phyloP scores from a whole-genome alignment of 495 filamentous ascomycete species.

The Aspergillus incahuasiensis region DNA sequence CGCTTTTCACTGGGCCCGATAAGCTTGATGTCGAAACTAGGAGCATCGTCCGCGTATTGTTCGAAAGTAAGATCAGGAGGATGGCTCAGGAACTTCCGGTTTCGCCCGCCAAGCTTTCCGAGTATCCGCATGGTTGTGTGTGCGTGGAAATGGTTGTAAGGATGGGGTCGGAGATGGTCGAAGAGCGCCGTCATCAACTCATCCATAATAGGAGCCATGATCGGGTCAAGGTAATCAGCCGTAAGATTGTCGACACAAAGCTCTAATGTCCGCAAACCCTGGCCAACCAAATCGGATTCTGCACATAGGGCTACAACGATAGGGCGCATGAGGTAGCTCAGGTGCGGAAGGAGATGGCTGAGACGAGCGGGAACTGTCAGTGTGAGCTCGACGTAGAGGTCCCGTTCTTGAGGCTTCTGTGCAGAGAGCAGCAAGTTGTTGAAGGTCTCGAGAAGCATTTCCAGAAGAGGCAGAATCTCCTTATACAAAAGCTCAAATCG shows the following conservation, averaged over 20 bases:
- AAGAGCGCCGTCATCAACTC: constrained; percentile 96
- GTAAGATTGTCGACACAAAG: constrained; percentile 98
- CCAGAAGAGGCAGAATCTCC: constrained; percentile 89
- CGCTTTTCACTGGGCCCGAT: constrained; percentile 83
- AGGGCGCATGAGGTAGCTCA: constrained; percentile 95
- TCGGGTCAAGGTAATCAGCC: constrained; percentile 94
- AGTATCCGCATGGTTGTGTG: constrained; percentile 99
- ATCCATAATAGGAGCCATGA: constrained; percentile 98
- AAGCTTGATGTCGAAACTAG: constrained; percentile 82
- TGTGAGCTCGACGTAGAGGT: constrained; percentile 95
- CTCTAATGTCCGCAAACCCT: constrained; percentile 89
- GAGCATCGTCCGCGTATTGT: constrained; percentile 77
- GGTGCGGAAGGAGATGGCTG: constrained; percentile 93
- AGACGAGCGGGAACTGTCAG: constrained; percentile 92
- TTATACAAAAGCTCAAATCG: constrained; percentile 98
- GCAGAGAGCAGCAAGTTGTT: constrained; percentile 89
- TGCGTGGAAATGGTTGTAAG: constrained; percentile 93
- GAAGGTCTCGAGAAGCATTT: constrained; percentile 95
- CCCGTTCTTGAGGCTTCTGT: constrained; percentile 80
- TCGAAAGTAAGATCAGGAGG: constrained; percentile 76
- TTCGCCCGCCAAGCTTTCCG: constrained; percentile 92
- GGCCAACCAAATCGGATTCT: constrained; percentile 87
- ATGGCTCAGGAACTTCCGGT: constrained; percentile 88
- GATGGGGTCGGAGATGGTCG: constrained; percentile 85
- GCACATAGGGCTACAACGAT: constrained; percentile 90